Percentiles rank a stretch among this genome's conserved stretches.
These are phyloP conservation scores for Aureobasidium sp. DNA, from an alignment of 2,329 filamentous ascomycete species.

Conservation along the genomic window DNA sequence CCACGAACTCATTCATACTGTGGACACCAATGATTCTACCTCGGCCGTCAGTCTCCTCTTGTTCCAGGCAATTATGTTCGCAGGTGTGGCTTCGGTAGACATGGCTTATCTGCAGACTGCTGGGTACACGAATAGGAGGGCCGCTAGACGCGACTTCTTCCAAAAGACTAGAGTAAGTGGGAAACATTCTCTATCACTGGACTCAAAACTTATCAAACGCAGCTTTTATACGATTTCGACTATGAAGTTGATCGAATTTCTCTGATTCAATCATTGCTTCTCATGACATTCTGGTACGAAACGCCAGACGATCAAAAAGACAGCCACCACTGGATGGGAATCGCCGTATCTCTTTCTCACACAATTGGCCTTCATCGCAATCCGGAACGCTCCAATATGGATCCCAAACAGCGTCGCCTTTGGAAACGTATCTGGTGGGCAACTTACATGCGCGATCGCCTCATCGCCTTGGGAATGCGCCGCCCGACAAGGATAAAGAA, in stretches of 20 bases:
- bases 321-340: slow-evolving; percentile 99
- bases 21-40: slow-evolving; percentile 59
- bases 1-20: slow-evolving; percentile 49
- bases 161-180: slow-evolving; percentile 69
- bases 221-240: slow-evolving; percentile 90
- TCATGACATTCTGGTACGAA: slow-evolving; percentile 98
- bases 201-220: slow-evolving; percentile 1
- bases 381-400: slow-evolving; percentile 68
- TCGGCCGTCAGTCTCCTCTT: slow-evolving; percentile 72
- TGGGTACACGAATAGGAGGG: slow-evolving; percentile 69
- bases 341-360: slow-evolving; percentile 84
- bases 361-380: slow-evolving; percentile 90
- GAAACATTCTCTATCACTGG: too few species aligned
- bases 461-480: slow-evolving; percentile 89
- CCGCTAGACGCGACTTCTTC: slow-evolving; percentile 81
- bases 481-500: slow-evolving; percentile 87
- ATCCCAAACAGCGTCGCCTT: slow-evolving; percentile 62
- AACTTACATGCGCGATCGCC: slow-evolving; percentile 86
- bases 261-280: slow-evolving; percentile 75
- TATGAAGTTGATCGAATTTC: slow-evolving; percentile 86
- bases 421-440: slow-evolving; percentile 99
- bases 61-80: slow-evolving; percentile 94
- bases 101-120: slow-evolving; percentile 66
- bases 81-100: slow-evolving; percentile 80
- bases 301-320: slow-evolving; percentile 95